Percentiles rank a stretch among this genome's conserved stretches.
phyloP scores from a whole-genome alignment of 768 basidiomycete genomes.

The Mycena olivaceomarginata region DNA sequence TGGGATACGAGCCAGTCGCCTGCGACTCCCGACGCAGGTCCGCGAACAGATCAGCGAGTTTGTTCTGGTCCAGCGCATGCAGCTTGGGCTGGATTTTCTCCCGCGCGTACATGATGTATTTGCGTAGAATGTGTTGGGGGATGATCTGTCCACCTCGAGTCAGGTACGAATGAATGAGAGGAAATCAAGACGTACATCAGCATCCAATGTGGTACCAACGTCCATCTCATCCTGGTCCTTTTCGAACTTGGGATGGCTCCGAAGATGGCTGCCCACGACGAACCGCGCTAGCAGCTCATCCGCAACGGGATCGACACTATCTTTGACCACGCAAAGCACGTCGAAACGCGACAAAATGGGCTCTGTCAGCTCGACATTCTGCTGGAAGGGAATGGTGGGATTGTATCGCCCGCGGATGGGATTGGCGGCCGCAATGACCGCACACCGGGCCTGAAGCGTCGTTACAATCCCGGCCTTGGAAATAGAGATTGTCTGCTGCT shows the following conservation, averaged over 20 bases:
- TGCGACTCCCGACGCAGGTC: conserved; percentile 97
- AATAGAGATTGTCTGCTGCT: conserved; percentile 99
- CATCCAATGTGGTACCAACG: conserved; percentile 92
- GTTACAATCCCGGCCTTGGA: conserved; percentile 99
- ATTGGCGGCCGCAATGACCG: conserved; percentile 98
- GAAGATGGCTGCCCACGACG: conserved; percentile 97
- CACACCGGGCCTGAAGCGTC: conserved; percentile 97
- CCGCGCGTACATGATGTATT: conserved; percentile 99
- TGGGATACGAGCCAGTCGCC: conserved; percentile 98
- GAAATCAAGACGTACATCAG: conserved; percentile 79
- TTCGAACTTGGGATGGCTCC: conserved; percentile 96
- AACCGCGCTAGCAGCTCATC: conserved; percentile 98
- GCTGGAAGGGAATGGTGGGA: conserved; percentile 97
- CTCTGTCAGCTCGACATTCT: conserved; percentile 99
- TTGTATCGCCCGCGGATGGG: conserved; percentile 98
- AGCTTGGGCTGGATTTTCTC: conserved; percentile 95
- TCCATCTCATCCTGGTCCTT: conserved; percentile 93
- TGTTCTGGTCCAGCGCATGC: conserved; percentile 96
- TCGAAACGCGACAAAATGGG: conserved; percentile 99
- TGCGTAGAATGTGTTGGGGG: conserved; percentile 95
- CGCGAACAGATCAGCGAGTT: conserved; percentile 94
- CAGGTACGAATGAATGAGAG: conserved; percentile 15
- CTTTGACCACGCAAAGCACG: conserved; percentile 98
- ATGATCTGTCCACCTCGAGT: conserved; percentile 80
- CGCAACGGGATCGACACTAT: conserved; percentile 96